phyloP scores from a whole-genome alignment of 192 early-diverging fungal species.

The Coemansia aciculifera region DNA sequence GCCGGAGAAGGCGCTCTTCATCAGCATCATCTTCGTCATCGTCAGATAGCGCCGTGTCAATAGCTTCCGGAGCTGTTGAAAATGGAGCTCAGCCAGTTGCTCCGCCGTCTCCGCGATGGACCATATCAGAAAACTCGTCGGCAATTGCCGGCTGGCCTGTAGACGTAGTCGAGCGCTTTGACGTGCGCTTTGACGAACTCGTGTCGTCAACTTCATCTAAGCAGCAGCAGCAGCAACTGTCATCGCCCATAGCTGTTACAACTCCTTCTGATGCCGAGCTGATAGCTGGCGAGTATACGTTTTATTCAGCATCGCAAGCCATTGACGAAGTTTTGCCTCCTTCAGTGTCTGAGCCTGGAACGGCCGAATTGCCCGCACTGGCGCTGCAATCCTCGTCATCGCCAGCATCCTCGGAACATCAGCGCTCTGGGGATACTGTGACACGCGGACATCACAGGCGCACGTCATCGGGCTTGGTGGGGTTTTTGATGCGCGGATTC shows the following conservation, averaged over 20 bases:
- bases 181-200: conserved; percentile 44
- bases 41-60: not conserved
- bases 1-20: not conserved
- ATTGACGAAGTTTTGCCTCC: not conserved
- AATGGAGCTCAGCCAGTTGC: not conserved
- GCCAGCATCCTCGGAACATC: conserved; percentile 5
- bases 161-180: conserved; percentile 48
- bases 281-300: conserved; percentile 17
- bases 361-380: not conserved
- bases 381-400: not conserved
- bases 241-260: not conserved
- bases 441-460: conserved; percentile 28
- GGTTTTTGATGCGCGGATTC: conserved; percentile 44
- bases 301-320: not conserved
- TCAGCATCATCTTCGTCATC: not conserved
- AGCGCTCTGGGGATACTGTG: not conserved
- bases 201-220: conserved; percentile 16
- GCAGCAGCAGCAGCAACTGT: not conserved
- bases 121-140: conserved; percentile 41
- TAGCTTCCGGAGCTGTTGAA: not conserved
- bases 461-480: conserved; percentile 46
- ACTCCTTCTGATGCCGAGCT: conserved; percentile 10
- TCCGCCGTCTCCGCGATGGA: conserved; percentile 10
- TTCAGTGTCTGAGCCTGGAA: not conserved
- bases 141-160: conserved; percentile 48